Conservation (phyloP, 345 rosid genomes). For the Acer yangbiense region DNA sequence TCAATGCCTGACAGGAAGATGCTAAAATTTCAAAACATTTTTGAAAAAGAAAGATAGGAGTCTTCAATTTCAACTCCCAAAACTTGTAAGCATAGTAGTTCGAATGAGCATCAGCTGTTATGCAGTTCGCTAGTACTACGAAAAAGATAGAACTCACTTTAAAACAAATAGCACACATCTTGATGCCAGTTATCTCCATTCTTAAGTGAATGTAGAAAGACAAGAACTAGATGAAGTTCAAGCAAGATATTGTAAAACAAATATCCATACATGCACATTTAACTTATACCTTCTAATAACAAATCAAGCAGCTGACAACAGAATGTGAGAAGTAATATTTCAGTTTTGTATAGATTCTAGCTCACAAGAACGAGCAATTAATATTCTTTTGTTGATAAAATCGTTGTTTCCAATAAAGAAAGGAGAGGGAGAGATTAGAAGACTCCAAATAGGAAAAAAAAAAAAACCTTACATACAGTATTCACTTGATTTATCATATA, state of each 20-base stretch:
- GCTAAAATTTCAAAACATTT: constrained; percentile 1
- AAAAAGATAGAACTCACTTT: neutral
- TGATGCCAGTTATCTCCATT: neutral
- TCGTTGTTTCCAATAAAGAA: no score
- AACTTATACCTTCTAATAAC: neutral
- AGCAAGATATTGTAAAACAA: neutral
- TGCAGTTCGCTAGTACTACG: neutral
- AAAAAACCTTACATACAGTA: neutral
- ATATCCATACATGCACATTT: neutral
- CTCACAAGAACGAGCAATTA: neutral
- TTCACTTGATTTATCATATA: neutral
- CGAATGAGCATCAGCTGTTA: neutral
- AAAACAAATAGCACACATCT: neutral
- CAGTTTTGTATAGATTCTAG: neutral
- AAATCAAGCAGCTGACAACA: neutral
- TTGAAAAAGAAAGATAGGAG: neutral
- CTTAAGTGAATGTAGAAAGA: neutral
- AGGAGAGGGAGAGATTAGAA: neutral
- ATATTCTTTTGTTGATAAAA: neutral
- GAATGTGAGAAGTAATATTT: neutral
- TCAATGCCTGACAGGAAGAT: constrained; percentile 66
- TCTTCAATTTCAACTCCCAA: neutral
- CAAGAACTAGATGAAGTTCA: neutral
- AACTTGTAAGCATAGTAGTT: neutral
- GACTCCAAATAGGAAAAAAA: neutral